phyloP scores from a whole-genome alignment of 768 basidiomycete species.

The Lactarius indigo region DNA sequence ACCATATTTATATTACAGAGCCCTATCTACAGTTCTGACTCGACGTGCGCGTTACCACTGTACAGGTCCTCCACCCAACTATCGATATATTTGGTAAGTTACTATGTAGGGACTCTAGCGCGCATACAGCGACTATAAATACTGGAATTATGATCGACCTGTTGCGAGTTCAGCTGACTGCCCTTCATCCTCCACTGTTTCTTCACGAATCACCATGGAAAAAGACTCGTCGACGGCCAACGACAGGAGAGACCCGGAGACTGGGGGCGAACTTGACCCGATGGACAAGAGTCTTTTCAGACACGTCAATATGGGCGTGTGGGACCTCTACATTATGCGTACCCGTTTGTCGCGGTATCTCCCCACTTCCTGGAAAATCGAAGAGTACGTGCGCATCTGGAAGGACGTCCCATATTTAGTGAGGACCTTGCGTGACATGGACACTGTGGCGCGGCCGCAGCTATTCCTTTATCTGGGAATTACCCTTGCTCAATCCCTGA shows the following conservation, averaged over 20 bases:
- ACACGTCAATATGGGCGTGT: not conserved
- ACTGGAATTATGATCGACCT: not conserved
- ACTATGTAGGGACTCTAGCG: not conserved
- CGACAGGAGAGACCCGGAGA: not conserved
- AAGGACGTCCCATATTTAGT: conserved; percentile 28
- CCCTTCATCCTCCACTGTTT: not conserved
- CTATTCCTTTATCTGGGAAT: conserved; percentile 9
- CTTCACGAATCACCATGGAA: not conserved
- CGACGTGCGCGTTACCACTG: not conserved
- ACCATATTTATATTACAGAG: too few relatives aligned
- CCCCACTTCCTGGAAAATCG: not conserved
- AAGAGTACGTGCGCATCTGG: not conserved
- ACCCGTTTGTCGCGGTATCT: not conserved
- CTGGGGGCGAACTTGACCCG: not conserved
- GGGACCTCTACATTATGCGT: not conserved
- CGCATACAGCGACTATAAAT: not conserved
- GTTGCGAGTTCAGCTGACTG: not conserved
- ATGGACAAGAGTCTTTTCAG: not conserved
- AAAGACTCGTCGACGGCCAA: not conserved
- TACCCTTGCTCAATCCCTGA: not conserved
- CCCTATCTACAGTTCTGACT: not conserved
- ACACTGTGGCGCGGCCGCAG: conserved; percentile 1
- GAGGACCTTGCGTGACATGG: conserved; percentile 43
- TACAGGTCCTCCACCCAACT: too few relatives aligned
- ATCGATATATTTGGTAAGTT: too few relatives aligned